Conservation (phyloP, 2,329 filamentous ascomycete species). For the Zasmidium cellare region DNA sequence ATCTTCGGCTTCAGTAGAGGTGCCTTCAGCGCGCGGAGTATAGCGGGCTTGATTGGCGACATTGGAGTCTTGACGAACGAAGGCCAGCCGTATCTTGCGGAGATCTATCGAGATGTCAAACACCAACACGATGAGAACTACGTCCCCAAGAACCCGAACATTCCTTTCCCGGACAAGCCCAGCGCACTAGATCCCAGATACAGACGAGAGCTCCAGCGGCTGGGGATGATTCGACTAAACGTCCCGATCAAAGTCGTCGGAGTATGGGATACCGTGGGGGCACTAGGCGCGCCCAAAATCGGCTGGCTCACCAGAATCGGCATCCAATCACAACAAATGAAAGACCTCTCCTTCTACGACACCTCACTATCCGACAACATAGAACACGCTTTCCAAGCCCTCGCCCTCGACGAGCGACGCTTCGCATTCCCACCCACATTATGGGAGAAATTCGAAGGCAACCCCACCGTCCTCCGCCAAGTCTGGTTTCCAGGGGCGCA, state of each 20-base stretch:
- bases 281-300: conserved; percentile 49
- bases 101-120: conserved; percentile 49
- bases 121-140: conserved; percentile 46
- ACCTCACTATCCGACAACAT: conserved; percentile 44
- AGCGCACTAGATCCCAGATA: conserved; percentile 45
- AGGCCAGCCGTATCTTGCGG: conserved; percentile 46
- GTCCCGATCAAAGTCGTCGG: conserved; percentile 44
- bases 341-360: conserved; percentile 49
- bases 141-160: conserved; percentile 45
- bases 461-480: conserved; percentile 46
- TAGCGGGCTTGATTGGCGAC: conserved; percentile 47
- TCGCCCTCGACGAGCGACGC: conserved; percentile 45
- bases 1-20: conserved; percentile 52
- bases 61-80: conserved; percentile 52
- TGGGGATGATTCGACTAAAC: conserved; percentile 34
- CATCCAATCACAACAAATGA: conserved; percentile 34
- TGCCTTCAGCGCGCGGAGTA: conserved; percentile 47
- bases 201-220: conserved; percentile 39
- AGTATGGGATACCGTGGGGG: conserved; percentile 48
- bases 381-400: conserved; percentile 47
- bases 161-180: conserved; percentile 50
- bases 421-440: conserved; percentile 43
- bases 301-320: conserved; percentile 39
- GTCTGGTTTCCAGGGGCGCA: conserved; percentile 53
- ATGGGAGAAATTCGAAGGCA: conserved; percentile 45